phyloP scores from a whole-genome alignment of 148 eudicot genomes.

The Chenopodium formosanum region DNA sequence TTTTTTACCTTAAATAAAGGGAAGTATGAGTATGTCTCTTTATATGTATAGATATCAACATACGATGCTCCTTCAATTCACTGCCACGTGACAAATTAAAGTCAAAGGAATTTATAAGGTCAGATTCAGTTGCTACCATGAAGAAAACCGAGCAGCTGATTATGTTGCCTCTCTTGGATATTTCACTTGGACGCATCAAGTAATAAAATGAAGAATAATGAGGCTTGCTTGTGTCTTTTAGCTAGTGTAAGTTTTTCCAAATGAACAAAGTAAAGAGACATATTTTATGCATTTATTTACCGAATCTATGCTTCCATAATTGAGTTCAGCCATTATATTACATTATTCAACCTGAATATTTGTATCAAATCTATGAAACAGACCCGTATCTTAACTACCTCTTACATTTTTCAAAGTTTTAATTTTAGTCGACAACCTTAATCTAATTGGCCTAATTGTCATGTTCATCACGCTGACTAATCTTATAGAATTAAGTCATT shows the following conservation, averaged over 20 bases:
- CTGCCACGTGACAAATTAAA: too few species aligned
- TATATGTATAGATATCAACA: too few species aligned
- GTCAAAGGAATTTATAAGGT: too few species aligned
- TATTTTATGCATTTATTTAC: neutral
- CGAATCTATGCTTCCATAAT: constrained; percentile 22
- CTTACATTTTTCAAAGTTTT: neutral
- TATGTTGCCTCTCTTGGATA: too few species aligned
- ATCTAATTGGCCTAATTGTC: constrained; percentile 4
- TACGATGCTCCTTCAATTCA: too few species aligned
- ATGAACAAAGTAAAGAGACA: constrained; percentile 6
- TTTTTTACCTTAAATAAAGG: too few species aligned
- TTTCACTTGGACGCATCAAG: too few species aligned
- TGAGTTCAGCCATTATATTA: neutral
- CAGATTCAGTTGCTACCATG: too few species aligned
- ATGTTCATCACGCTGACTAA: constrained; percentile 7
- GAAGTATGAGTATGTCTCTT: too few species aligned
- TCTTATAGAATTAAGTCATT: neutral
- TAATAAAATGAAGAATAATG: too few species aligned
- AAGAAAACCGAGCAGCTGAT: too few species aligned
- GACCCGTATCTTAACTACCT: constrained; percentile 23
- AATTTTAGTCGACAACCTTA: constrained; percentile 2
- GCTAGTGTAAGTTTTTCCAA: constrained; percentile 7
- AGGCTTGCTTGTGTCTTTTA: too few species aligned
- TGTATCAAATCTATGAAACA: constrained; percentile 25
- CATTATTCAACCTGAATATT: neutral